phyloP scores from a whole-genome alignment of 257 asterid genomes.

The Lithospermum erythrorhizon region DNA sequence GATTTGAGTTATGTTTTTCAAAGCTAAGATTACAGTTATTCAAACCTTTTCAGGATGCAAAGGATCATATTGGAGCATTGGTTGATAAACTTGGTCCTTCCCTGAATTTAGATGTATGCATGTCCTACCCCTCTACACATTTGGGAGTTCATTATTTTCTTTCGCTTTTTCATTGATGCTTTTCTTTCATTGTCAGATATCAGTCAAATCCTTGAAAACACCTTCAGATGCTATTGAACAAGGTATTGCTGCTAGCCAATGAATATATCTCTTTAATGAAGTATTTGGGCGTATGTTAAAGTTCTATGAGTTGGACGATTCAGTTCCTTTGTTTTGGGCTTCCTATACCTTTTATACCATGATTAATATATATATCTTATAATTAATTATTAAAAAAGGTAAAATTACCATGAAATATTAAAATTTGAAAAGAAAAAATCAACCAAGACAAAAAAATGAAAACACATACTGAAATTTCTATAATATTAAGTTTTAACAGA shows the following conservation, averaged over 20 bases:
- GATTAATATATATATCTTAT: no score
- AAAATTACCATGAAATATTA: no score
- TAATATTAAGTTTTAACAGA: no score
- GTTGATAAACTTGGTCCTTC: conserved; percentile 95
- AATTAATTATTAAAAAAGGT: no score
- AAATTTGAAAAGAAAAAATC: no score
- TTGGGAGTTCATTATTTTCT: not conserved
- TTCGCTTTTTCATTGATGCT: conserved; percentile 1
- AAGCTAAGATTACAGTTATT: not conserved
- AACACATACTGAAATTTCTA: no score
- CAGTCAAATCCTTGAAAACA: conserved; percentile 47
- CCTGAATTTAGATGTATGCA: conserved; percentile 80
- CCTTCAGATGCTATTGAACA: conserved; percentile 71
- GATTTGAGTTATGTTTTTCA: not conserved
- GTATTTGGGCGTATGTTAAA: conserved; percentile 19
- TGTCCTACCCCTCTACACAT: conserved; percentile 9
- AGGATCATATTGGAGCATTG: conserved; percentile 94
- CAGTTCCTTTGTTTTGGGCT: no score
- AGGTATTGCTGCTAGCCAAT: conserved; percentile 49
- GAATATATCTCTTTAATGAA: conserved; percentile 20
- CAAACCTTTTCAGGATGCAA: conserved; percentile 68
- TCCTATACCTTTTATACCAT: no score
- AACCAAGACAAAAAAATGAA: no score
- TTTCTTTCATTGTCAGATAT: conserved; percentile 45
- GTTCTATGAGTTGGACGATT: not conserved